These are phyloP conservation scores for Aspergillus ellipticus DNA, from an alignment of 495 filamentous ascomycete species.

Conservation along the genomic window DNA sequence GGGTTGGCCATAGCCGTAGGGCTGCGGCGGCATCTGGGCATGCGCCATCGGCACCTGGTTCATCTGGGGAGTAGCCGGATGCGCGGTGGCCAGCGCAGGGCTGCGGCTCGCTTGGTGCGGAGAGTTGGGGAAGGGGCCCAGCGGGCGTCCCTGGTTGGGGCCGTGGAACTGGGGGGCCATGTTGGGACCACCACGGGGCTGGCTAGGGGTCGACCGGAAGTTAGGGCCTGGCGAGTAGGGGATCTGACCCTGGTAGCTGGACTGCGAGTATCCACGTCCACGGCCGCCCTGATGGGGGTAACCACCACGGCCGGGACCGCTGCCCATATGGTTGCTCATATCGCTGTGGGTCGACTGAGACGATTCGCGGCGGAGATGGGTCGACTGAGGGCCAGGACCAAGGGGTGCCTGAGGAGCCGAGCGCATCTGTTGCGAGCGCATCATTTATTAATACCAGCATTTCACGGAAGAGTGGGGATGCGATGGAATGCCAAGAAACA, in stretches of 20 bases:
- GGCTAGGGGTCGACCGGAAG: conserved; percentile 57
- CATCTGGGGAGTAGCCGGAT: conserved; percentile 70
- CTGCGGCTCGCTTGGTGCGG: conserved; percentile 62
- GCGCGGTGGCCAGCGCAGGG: conserved; percentile 63
- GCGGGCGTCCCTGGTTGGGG: conserved; percentile 48
- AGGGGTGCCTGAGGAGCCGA: conserved; percentile 56
- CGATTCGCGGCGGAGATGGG: conserved; percentile 77
- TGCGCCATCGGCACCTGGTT: conserved; percentile 54
- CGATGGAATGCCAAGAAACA: conserved; percentile 22
- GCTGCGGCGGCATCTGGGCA: conserved; percentile 52
- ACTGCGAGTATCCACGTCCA: conserved; percentile 62
- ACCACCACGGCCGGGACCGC: conserved; percentile 51
- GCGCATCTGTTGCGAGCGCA: conserved; percentile 50
- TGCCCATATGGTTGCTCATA: conserved; percentile 56
- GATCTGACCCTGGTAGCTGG: conserved; percentile 57
- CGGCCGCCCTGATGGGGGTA: conserved; percentile 58
- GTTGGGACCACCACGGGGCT: conserved; percentile 57
- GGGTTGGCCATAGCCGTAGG: conserved; percentile 58
- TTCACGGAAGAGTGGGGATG: conserved; percentile 1
- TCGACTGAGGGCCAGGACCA: conserved; percentile 59
- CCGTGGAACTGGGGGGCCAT: conserved; percentile 65
- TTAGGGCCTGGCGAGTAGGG: conserved; percentile 61
- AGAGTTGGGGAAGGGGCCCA: conserved; percentile 60
- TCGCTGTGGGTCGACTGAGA: conserved; percentile 78
- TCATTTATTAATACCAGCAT: conserved; percentile 17